Evolutionary conservation across 2,329 filamentous ascomycete species (phyloP).

Genomic region (Pseudocercospora crystallina): DNA sequence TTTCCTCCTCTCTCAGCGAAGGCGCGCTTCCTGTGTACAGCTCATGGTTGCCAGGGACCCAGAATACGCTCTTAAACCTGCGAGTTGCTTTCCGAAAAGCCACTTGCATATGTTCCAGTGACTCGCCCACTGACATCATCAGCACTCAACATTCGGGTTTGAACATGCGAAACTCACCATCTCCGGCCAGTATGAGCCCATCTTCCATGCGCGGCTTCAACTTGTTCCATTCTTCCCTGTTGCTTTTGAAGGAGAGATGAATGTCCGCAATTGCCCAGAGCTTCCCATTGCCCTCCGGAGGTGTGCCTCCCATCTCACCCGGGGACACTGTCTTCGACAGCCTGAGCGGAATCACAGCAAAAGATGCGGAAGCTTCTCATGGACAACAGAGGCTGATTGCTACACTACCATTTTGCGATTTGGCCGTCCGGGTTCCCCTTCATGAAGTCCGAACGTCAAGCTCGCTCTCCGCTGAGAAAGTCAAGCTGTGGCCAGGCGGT

Average conservation of each 20-base stretch:
- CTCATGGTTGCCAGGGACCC: constrained; percentile 60
- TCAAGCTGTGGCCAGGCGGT: too few relatives aligned
- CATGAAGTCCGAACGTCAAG: too few relatives aligned
- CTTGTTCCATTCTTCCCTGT: constrained; percentile 45
- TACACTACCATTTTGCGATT: too few relatives aligned
- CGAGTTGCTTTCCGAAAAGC: constrained; percentile 44
- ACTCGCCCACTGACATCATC: constrained; percentile 33
- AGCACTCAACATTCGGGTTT: constrained; percentile 10
- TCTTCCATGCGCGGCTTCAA: constrained; percentile 42
- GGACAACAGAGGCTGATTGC: too few relatives aligned
- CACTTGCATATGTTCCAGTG: constrained; percentile 34
- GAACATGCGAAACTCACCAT: constrained; percentile 30
- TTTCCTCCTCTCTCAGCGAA: constrained; percentile 32
- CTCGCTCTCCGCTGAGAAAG: too few relatives aligned
- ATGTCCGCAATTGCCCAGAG: constrained; percentile 50
- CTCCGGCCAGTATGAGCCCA: constrained; percentile 48
- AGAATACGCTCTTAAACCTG: constrained; percentile 51
- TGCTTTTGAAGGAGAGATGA: constrained; percentile 48
- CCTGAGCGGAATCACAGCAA: too few relatives aligned
- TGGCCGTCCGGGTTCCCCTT: too few relatives aligned
- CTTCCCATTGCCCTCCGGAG: constrained; percentile 1
- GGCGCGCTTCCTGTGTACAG: constrained; percentile 53
- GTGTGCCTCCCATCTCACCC: constrained; percentile 8
- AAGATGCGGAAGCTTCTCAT: too few relatives aligned
- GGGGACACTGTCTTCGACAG: too few relatives aligned